These are phyloP conservation scores for Heracleum sosnowskyi DNA, from an alignment of 129 eudicot species.

Conservation along the genomic window DNA sequence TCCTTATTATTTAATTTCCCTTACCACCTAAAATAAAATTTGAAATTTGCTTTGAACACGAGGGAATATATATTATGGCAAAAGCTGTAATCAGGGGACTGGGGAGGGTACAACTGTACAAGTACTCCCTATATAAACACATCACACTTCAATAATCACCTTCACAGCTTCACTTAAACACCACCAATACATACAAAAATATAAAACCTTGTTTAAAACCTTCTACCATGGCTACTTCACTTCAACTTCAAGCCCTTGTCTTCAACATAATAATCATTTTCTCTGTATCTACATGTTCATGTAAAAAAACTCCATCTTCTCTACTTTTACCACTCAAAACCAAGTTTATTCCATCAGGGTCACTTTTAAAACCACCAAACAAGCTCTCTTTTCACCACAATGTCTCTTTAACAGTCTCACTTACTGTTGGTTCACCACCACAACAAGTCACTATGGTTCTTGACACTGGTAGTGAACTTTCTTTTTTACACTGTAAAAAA, in stretches of 20 bases:
- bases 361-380: conserved; percentile 34
- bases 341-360: conserved; percentile 26
- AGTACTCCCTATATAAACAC: neutral
- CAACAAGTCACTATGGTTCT: conserved; percentile 74
- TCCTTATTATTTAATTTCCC: neutral
- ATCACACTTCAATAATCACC: neutral
- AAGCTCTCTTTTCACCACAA: conserved; percentile 72
- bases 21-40: neutral
- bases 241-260: conserved; percentile 17
- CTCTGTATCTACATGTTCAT: conserved; percentile 18
- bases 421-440: conserved; percentile 71
- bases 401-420: conserved; percentile 59
- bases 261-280: conserved; percentile 11
- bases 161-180: neutral
- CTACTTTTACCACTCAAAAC: conserved; percentile 50
- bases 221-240: neutral
- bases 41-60: too few species aligned
- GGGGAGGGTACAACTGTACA: too few species aligned
- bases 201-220: neutral
- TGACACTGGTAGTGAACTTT: conserved; percentile 82
- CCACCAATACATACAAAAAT: neutral
- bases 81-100: neutral
- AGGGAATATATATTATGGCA: neutral
- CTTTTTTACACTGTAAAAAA: conserved; percentile 67
- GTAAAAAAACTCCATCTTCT: conserved; percentile 15